Percentiles rank a stretch among this genome's conserved stretches.
phyloP scores from a whole-genome alignment of 1,284 basidiomycete species.

The Ustilago cynodontis region DNA sequence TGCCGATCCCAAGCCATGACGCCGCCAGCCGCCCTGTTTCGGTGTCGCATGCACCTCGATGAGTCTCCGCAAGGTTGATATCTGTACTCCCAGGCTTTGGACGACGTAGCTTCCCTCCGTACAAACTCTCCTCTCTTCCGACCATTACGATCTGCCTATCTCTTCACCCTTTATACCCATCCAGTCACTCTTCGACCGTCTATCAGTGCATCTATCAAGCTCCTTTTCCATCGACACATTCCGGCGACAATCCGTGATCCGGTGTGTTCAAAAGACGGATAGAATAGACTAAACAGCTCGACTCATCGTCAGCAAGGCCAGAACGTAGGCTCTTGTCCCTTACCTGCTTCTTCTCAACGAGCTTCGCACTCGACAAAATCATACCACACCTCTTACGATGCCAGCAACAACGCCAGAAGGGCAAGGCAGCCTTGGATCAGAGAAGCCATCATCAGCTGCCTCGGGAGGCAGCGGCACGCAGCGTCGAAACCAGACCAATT shows the following conservation, averaged over 20 bases:
- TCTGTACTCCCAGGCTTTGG: not conserved
- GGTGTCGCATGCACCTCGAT: conserved; percentile 17
- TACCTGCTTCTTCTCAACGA: not conserved
- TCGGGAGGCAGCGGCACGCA: conserved; percentile 8
- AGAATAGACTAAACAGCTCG: not conserved
- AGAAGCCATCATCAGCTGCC: conserved; percentile 12
- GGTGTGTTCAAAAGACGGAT: not conserved
- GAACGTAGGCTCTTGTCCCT: not conserved
- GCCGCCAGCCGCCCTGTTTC: not conserved
- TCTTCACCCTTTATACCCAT: not conserved
- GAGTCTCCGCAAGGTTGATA: conserved; percentile 5
- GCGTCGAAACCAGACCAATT: conserved; percentile 26
- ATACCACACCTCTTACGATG: not conserved
- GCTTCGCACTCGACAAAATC: not conserved
- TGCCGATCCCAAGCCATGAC: conserved; percentile 7
- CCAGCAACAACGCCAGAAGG: conserved; percentile 6
- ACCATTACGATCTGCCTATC: not conserved
- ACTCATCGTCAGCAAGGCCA: not conserved
- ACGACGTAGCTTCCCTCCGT: not conserved
- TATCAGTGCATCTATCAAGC: not conserved
- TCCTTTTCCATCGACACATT: not conserved
- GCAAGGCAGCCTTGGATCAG: conserved; percentile 6
- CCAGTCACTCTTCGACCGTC: not conserved
- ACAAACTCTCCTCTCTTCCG: not conserved
- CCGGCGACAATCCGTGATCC: not conserved